These are phyloP conservation scores for Jacaranda copaia DNA, from an alignment of 257 asterid genomes.

Conservation along the genomic window DNA sequence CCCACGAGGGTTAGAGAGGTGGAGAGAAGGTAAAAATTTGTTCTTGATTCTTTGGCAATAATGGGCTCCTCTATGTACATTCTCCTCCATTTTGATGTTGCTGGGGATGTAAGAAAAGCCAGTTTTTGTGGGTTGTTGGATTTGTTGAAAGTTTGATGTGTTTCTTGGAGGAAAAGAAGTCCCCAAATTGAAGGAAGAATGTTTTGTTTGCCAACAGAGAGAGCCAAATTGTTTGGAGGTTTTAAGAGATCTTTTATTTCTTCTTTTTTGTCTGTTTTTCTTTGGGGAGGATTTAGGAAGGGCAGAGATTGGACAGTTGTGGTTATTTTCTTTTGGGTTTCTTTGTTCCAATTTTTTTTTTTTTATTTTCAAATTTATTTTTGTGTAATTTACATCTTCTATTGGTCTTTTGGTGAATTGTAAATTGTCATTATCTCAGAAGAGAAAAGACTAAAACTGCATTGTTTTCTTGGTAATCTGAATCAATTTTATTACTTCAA, in stretches of 20 bases:
- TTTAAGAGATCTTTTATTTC: not conserved
- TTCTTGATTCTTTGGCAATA: conserved; percentile 48
- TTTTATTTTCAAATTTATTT: not conserved
- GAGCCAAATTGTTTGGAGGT: conserved; percentile 14
- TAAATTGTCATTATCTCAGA: conserved; percentile 42
- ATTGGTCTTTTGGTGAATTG: conserved; percentile 51
- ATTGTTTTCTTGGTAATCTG: not conserved
- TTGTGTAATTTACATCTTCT: conserved; percentile 35
- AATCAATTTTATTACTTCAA: not conserved
- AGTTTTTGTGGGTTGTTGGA: not conserved
- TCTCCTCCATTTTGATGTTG: conserved; percentile 28
- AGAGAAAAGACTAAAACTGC: conserved; percentile 23
- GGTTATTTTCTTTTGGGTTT: conserved; percentile 30
- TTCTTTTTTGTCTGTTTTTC: not conserved
- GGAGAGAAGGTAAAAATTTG: conserved; percentile 13
- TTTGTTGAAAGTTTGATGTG: too few relatives aligned
- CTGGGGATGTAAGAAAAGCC: not conserved
- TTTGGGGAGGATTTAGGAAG: conserved; percentile 4
- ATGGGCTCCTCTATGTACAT: conserved; percentile 23
- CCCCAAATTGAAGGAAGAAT: not conserved
- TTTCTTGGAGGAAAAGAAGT: too few relatives aligned
- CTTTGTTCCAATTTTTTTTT: conserved; percentile 21
- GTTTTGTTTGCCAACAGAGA: conserved; percentile 10
- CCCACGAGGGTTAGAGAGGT: conserved; percentile 39
- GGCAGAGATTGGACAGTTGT: conserved; percentile 25